Evolutionary conservation across 192 early-diverging fungal genomes (phyloP), one percentile per base, ranked within the genome.

Genomic region (Backusella parvicylindrica): DNA sequence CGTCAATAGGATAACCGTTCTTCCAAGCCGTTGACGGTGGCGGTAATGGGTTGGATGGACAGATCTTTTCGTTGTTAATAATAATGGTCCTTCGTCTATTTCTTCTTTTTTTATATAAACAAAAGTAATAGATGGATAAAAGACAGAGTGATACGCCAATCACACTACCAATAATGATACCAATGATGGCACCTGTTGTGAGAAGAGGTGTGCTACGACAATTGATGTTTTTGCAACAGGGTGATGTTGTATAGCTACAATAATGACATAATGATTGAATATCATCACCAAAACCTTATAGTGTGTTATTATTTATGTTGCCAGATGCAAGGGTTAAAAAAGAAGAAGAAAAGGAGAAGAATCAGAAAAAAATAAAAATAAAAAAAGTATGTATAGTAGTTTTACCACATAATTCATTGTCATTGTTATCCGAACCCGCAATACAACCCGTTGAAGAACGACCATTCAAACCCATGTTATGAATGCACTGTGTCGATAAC

Each of bases 221-320:
- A 50, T 74, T 66, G 30, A 67, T 28, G 12, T 50, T 32, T 35
- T 70, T 47, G 33, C 75, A 77, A 13, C 75, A 77, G 12, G 53
- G 6, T 18, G 47, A 70, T 33, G 63, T 77, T 36, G 63, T 30
- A 71, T 40, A 23, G 21, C 21, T 69, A 33, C 75, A 77, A 43
- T 71, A 77, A 70, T 37, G 40, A 33, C 75, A 77, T 15, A 77
- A 21, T 9, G 75, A 65, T 53, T 64, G 53, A 9, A 43, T 31
- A 65, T 77, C 75, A 30, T 77, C 32, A 35, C 69, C 40, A 65
- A 77, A 77, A 4, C 75, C 75, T 77, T 26, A 36, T 26, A 26
- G 9, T 11, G n/a, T 40, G 40, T 6, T 40, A 37, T 63, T 37
- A 33, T 23, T 43, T 23, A 21, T 16, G 4, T 21, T 49, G 32